Percentiles rank a stretch among this genome's conserved stretches.
Conservation (phyloP, 2,329 filamentous ascomycete species). For the Xylaria sp. region DNA sequence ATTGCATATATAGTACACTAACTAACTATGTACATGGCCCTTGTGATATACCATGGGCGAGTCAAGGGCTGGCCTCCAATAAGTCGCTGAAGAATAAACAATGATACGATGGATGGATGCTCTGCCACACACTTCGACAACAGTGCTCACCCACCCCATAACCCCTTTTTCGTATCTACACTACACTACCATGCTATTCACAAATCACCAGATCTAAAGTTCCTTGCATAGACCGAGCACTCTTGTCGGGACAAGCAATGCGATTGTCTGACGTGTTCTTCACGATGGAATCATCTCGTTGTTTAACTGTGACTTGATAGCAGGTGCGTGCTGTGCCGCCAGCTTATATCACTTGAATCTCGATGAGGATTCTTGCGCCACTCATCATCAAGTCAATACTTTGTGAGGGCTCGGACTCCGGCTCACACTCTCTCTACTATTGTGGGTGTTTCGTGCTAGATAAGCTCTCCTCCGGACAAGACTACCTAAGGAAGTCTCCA, state of each 20-base stretch:
- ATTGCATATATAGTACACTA: not conserved
- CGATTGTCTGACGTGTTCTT: constrained; percentile 1
- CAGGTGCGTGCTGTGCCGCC: not conserved
- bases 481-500: not conserved
- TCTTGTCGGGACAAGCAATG: not conserved
- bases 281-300: not conserved
- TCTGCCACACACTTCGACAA: constrained; percentile 21
- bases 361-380: not conserved
- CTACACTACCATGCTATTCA: constrained; percentile 1
- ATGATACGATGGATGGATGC: not conserved
- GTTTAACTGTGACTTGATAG: not conserved
- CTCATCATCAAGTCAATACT: not conserved
- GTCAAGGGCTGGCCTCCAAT: constrained; percentile 2
- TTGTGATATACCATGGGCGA: not conserved
- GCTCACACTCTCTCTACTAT: too few relatives aligned
- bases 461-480: not conserved
- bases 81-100: not conserved
- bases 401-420: not conserved
- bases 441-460: not conserved
- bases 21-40: too few relatives aligned
- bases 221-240: not conserved
- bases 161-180: constrained; percentile 18
- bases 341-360: not conserved
- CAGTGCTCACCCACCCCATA: constrained; percentile 6
- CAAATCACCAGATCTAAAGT: constrained; percentile 10